phyloP scores from a whole-genome alignment of 148 eudicot genomes.

The Chenopodium formosanum region DNA sequence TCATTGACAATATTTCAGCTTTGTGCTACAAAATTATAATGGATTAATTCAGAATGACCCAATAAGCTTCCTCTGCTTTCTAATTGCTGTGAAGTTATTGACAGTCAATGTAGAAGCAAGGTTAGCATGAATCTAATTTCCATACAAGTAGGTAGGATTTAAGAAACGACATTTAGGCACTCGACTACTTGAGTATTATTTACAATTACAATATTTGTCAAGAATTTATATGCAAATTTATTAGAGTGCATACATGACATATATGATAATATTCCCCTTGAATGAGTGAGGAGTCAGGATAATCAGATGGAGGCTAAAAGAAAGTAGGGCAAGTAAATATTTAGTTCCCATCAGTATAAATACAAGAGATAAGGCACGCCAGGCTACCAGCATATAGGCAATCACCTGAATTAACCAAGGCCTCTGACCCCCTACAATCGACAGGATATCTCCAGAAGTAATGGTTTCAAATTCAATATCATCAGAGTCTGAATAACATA shows the following conservation, averaged over 20 bases:
- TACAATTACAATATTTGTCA: background rate
- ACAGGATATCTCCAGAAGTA: constrained; percentile 43
- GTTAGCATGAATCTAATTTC: background rate
- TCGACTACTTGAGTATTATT: background rate
- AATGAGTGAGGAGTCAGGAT: background rate
- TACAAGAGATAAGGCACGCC: background rate
- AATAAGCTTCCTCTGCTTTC: background rate
- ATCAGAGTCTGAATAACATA: constrained; percentile 42
- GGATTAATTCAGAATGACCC: background rate
- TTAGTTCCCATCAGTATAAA: background rate
- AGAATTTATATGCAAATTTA: background rate
- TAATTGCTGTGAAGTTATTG: background rate
- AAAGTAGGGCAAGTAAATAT: background rate
- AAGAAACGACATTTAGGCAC: background rate
- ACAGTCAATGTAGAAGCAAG: background rate
- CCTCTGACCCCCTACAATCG: constrained; percentile 42
- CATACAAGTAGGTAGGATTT: background rate
- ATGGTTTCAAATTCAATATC: constrained; percentile 41
- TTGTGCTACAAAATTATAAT: background rate
- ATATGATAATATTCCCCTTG: background rate
- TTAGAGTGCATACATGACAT: background rate
- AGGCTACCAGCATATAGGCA: constrained; percentile 10
- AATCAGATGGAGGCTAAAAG: background rate
- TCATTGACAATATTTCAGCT: background rate
- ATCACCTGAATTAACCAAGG: constrained; percentile 63